Conservation (phyloP, 2,329 filamentous ascomycete genomes). For the Drechslerella dactyloides region DNA sequence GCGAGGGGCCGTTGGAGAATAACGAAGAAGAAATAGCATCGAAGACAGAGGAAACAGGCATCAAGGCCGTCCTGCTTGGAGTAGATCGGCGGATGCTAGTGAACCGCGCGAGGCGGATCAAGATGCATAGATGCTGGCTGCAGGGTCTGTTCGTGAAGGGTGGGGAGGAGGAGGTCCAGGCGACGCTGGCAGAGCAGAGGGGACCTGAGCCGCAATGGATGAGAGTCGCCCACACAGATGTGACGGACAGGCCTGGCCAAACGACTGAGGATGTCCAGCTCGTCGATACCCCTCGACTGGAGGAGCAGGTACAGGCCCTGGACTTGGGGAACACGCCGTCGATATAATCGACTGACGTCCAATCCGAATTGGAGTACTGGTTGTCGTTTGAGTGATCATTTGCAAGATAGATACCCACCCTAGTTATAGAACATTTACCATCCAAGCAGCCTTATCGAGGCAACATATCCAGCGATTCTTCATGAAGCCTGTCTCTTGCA, state of each 20-base stretch:
- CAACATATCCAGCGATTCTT: neutral
- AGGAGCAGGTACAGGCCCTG: slow-evolving; percentile 31
- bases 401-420: slow-evolving; percentile 37
- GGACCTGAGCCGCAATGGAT: slow-evolving; percentile 48
- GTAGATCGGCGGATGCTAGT: slow-evolving; percentile 88
- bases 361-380: neutral
- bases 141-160: slow-evolving; percentile 79
- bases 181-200: slow-evolving; percentile 29
- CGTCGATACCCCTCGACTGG: slow-evolving; percentile 34
- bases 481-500: no score
- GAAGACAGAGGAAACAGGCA: slow-evolving; percentile 38
- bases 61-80: slow-evolving; percentile 70
- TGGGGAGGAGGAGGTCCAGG: slow-evolving; percentile 33
- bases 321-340: slow-evolving; percentile 27
- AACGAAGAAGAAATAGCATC: slow-evolving; percentile 38
- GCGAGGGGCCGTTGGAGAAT: slow-evolving; percentile 23
- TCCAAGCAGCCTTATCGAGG: neutral
- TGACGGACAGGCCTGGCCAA: slow-evolving; percentile 15
- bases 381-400: slow-evolving; percentile 3
- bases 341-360: slow-evolving; percentile 13
- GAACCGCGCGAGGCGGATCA: slow-evolving; percentile 85
- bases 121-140: slow-evolving; percentile 99
- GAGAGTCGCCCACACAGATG: slow-evolving; percentile 47
- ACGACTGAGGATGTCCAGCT: slow-evolving; percentile 30
- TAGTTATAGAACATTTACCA: slow-evolving; percentile 2